Conservation (phyloP, 164 flowering plant genomes). For the Platanus orientalis region DNA sequence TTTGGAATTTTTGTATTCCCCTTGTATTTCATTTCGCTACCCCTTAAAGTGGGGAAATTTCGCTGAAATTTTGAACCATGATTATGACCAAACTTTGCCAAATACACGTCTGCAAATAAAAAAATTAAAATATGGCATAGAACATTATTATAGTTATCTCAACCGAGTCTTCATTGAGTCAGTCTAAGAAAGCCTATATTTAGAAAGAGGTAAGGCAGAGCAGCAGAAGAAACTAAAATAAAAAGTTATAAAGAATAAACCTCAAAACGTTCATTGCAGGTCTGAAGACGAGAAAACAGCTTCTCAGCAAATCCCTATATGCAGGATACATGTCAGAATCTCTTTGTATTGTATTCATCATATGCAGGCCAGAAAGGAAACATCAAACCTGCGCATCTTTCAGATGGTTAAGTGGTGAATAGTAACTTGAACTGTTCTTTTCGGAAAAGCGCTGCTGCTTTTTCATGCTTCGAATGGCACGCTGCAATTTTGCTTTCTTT, state of each 20-base stretch:
- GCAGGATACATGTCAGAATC: slow-evolving; percentile 1
- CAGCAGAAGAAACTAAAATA: background rate
- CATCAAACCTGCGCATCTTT: slow-evolving; percentile 79
- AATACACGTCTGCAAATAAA: no score
- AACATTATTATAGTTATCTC: no score
- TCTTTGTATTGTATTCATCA: background rate
- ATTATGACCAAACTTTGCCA: no score
- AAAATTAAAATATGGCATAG: no score
- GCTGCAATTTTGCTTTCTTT: slow-evolving; percentile 88
- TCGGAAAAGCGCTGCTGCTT: slow-evolving; percentile 70
- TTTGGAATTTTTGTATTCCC: no score
- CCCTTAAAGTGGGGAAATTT: no score
- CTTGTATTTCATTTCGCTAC: no score
- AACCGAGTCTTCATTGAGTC: no score
- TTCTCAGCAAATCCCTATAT: slow-evolving; percentile 73
- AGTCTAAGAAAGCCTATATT: no score
- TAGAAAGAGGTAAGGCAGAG: background rate
- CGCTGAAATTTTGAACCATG: no score
- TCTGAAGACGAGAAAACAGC: slow-evolving; percentile 67
- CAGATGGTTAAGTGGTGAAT: slow-evolving; percentile 81
- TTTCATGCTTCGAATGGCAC: slow-evolving; percentile 82
- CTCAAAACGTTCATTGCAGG: slow-evolving; percentile 83
- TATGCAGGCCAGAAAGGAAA: slow-evolving; percentile 5
- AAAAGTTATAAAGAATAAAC: slow-evolving; percentile 24
- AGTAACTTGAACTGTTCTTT: slow-evolving; percentile 41